phyloP scores from a whole-genome alignment of 495 filamentous ascomycete species.

The Penicillium desertorum region DNA sequence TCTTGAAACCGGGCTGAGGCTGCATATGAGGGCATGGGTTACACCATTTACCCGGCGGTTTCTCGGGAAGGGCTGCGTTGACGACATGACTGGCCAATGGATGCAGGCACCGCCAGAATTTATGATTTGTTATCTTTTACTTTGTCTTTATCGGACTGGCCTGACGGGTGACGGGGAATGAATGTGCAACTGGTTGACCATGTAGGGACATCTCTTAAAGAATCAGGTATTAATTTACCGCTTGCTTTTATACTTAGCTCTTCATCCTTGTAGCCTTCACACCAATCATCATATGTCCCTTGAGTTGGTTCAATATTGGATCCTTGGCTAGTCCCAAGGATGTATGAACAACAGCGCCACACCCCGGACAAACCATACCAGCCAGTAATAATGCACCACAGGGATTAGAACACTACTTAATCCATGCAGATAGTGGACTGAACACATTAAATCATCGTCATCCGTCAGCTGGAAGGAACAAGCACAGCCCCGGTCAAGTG shows the following conservation, averaged over 20 bases:
- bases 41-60: conserved; percentile 1
- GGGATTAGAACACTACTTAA: background rate
- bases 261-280: background rate
- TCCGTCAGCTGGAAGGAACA: background rate
- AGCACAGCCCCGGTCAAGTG: conserved; percentile 1
- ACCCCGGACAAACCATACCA: conserved; percentile 2
- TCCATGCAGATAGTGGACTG: background rate
- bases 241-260: background rate
- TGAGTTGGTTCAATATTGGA: background rate
- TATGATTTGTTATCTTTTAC: conserved; percentile 10
- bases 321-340: background rate
- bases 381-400: conserved; percentile 7
- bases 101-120: conserved; percentile 22
- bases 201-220: background rate
- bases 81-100: conserved; percentile 24
- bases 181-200: conserved; percentile 1
- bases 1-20: conserved; percentile 14
- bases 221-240: background rate
- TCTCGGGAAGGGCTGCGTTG: conserved; percentile 11
- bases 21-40: conserved; percentile 16
- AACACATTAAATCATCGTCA: background rate
- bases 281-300: background rate
- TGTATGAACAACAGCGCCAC: background rate
- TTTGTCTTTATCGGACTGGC: conserved; percentile 1
- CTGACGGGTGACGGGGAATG: conserved; percentile 5